These are phyloP conservation scores for Castanospermum australe DNA, from an alignment of 306 rosid genomes.

Conservation along the genomic window DNA sequence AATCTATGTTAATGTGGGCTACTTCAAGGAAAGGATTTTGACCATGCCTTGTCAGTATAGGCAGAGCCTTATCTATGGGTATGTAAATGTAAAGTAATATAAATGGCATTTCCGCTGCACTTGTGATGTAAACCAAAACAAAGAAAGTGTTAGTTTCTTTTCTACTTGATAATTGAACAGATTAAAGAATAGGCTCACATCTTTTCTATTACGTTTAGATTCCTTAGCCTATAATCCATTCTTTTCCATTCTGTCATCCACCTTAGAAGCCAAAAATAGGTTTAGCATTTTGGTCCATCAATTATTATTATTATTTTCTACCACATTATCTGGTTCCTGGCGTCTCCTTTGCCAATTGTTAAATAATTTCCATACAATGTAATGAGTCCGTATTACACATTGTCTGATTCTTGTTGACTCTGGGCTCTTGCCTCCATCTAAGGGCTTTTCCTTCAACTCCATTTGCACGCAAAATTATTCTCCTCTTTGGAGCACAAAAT, in stretches of 20 bases:
- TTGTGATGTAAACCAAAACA: background rate
- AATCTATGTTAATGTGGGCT: background rate
- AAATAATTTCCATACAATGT: background rate
- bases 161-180: background rate
- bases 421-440: background rate
- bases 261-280: background rate
- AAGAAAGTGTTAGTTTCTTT: background rate
- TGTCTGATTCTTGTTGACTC: background rate
- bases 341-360: background rate
- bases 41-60: no score
- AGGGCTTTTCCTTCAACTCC: background rate
- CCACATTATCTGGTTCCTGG: background rate
- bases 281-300: no score
- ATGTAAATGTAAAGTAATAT: background rate
- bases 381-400: background rate
- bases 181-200: background rate
- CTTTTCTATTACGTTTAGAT: background rate
- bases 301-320: background rate
- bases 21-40: background rate
- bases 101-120: background rate
- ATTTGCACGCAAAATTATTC: background rate
- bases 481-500: background rate
- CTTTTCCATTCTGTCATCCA: background rate
- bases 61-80: no score
- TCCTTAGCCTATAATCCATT: background rate